Evolutionary conservation across 768 basidiomycete species (phyloP), one percentile per base, ranked within the genome.

Genomic region (Suillus sp.): DNA sequence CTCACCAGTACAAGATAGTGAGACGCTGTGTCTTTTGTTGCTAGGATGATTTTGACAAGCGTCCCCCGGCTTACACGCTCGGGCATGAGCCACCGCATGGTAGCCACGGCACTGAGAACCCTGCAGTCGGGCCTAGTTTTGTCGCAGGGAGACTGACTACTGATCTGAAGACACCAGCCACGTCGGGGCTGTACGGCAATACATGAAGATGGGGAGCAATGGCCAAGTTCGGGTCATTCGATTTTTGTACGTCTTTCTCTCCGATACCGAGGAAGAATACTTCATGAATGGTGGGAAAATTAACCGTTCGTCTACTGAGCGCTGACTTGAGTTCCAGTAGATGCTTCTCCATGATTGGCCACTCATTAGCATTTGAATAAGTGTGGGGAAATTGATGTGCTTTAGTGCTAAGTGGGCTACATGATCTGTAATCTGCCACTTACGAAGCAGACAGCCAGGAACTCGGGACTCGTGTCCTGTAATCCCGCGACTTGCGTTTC

Each of bases 1-100:
- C 55, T 56, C 55, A 27, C 22, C 55, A 25, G 35, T 56, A 25
- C n/a, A 54, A 37, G 25, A 40, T 18, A 47, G 20, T 45, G 51
- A 38, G 40, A 65, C 13, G 60, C 53, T 48, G 68, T 59, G 61
- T 37, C 22, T 16, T 34, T 38, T 47, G 61, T 66, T 61, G 11
- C 60, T 51, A 60, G 35, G 58, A 37, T 22, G 38, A 51, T 34
- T 25, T 18, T 37, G 35, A 38, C 48, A 64, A 53, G 66, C 59
- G 68, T 63, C 63, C 55, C n/a, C 62, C 22, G 55, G 59, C 47
- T 66, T 42, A 61, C 63, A 69, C 63, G 32, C 27, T 70, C 50
- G 20, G 45, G 37, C 59, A 47, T 53, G 35, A 37, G 37, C 55
- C 25, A 56, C 55, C 35, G 38, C 18, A 25, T 56, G 22, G 18